Percentiles rank a stretch among this genome's conserved stretches.
These are phyloP conservation scores for Sicyos edulis DNA, from an alignment of 306 rosid species.

Conservation along the genomic window DNA sequence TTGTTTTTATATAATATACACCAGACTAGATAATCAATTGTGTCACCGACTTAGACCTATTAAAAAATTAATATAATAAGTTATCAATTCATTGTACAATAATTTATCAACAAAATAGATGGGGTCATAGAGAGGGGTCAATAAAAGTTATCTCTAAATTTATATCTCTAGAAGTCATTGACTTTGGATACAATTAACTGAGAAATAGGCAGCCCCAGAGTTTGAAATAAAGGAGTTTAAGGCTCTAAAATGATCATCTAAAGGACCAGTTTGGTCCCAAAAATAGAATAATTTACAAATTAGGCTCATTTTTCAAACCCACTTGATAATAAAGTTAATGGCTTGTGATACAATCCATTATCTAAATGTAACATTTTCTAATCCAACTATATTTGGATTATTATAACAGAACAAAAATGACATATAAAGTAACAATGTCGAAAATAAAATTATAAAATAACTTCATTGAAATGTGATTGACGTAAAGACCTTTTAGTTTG, in stretches of 20 bases:
- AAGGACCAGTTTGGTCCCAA: neutral
- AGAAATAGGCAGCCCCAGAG: constrained; percentile 5
- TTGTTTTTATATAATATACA: no score
- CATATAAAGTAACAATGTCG: no score
- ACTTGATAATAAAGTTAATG: constrained; percentile 13
- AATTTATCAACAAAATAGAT: neutral
- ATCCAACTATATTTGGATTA: neutral
- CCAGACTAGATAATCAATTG: no score
- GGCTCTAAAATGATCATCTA: constrained; percentile 11
- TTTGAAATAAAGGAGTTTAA: constrained; percentile 13
- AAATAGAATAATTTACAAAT: constrained; percentile 18
- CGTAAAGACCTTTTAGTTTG: no score
- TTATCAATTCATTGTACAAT: neutral
- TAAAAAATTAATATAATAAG: no score
- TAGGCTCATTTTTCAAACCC: neutral
- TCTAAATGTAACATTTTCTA: neutral
- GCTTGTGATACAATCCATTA: neutral
- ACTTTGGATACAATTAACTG: constrained; percentile 6
- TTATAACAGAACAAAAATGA: neutral
- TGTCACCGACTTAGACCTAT: no score
- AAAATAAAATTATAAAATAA: no score
- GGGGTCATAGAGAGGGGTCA: neutral
- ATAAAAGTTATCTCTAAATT: neutral
- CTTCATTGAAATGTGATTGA: no score
- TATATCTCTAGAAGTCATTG: neutral